Base-by-base conservation (phyloP, 164 flowering plant genomes). In the Aristolochia fimbriata region DNA sequence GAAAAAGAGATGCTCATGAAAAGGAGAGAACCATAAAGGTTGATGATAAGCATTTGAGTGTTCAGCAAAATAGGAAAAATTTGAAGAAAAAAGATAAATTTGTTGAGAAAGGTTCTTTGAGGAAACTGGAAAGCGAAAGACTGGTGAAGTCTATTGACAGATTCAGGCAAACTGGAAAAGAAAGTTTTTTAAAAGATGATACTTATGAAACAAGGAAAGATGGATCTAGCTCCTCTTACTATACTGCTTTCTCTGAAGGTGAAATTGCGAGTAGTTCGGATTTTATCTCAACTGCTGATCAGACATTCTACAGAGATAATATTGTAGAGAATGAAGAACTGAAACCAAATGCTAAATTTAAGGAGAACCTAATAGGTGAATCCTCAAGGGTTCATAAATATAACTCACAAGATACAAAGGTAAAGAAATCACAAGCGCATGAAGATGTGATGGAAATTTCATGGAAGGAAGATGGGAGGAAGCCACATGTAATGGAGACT, bases 141-240 rank as follows among this genome's bases (percentile, higher is more conserved):
- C 67, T 23, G 19, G 37, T 43, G 58, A 62, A 67, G 61, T 73
- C 74, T 52, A 57, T 54, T 27, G 69, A 65, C 57, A 55, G 47
- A 27, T 17, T 33, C 41, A 41, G 30, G 60, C 30, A 9, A 16
- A 41, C 47, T 27, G 51, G 51, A 59, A 55, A 21, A 15, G 62
- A 58, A 52, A 57, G 33, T 23, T 53, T 45, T 21, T 16, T 21
- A 45, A 58, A 49, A 21, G 46, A 45, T 24, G 50, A 54, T 37
- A 41, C 21, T 30, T 33, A 13, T 0, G 59, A 70, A 69, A 30
- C 55, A 53, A 82, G 76, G 69, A 23, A 58, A 46, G 22, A 51
- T 81, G 77, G 67, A 17, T 84, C 91, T 55, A 73, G 81, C 60
- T 80, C 96, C 4, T 86, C 93, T 10, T 83, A 77, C 70, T 80